Evolutionary conservation across 1,284 basidiomycete genomes (phyloP).

Genomic region (Grifola frondosa): DNA sequence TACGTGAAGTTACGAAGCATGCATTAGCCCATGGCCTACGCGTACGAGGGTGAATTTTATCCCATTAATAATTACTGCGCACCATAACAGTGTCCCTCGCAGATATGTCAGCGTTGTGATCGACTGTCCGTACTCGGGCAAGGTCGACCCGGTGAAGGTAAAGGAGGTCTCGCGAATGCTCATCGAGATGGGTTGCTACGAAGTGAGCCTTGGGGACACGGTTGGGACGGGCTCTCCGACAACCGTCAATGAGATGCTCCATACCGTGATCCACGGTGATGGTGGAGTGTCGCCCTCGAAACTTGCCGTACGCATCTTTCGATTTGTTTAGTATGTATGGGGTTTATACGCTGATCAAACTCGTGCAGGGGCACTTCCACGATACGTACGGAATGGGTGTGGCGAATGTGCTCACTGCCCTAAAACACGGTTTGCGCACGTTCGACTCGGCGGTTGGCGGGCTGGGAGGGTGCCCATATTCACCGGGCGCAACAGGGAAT

Average conservation of each 20-base stretch:
- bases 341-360: neutral
- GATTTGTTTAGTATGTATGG: too few relatives aligned
- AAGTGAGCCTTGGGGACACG: conserved; percentile 91
- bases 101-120: conserved; percentile 89
- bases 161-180: conserved; percentile 72
- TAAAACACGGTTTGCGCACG: conserved; percentile 64
- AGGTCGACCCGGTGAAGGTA: conserved; percentile 67
- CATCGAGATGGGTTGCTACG: conserved; percentile 91
- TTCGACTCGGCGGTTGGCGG: conserved; percentile 81
- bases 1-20: conserved; percentile 61
- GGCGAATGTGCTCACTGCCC: conserved; percentile 68
- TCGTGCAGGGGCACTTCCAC: conserved; percentile 55
- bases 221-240: conserved; percentile 84
- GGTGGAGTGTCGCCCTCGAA: conserved; percentile 51
- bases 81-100: neutral
- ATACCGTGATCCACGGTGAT: conserved; percentile 58
- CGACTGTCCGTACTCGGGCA: conserved; percentile 84
- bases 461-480: conserved; percentile 93
- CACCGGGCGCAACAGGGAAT: conserved; percentile 93
- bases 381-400: conserved; percentile 89
- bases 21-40: conserved; percentile 66
- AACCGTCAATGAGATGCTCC: conserved; percentile 66
- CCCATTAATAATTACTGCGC: neutral
- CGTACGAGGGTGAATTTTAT: conserved; percentile 51
- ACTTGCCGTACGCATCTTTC: conserved; percentile 67